Evolutionary conservation across 164 flowering plant species (phyloP).

Genomic region (grape (Vitis vinifera)): DNA sequence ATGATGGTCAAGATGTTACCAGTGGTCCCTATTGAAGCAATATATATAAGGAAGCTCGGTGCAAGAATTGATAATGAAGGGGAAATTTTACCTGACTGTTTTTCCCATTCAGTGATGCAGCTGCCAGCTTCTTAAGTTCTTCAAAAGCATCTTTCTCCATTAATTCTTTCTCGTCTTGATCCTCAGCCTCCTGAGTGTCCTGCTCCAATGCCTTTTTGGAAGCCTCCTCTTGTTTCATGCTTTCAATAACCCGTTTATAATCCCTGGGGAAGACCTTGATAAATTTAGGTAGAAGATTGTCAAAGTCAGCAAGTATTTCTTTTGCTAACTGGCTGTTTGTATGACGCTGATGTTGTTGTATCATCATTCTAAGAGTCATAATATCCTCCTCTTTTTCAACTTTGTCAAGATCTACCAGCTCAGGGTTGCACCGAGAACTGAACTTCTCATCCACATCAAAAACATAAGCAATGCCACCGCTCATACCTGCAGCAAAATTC

Average conservation of each 20-base stretch:
- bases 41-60: neutral
- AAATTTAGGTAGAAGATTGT: conserved; percentile 75
- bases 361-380: conserved; percentile 80
- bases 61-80: neutral
- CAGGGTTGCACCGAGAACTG: conserved; percentile 71
- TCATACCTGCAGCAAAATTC: conserved; percentile 99
- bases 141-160: conserved; percentile 85
- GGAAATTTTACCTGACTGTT: conserved; percentile 36
- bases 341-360: conserved; percentile 96
- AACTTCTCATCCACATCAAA: conserved; percentile 80
- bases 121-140: conserved; percentile 90
- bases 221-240: conserved; percentile 47
- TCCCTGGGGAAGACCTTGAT: conserved; percentile 95
- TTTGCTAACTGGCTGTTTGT: conserved; percentile 79
- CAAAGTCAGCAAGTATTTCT: conserved; percentile 82
- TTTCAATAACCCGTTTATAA: conserved; percentile 80
- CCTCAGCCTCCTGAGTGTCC: conserved; percentile 36
- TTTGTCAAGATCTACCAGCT: conserved; percentile 95
- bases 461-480: conserved; percentile 98
- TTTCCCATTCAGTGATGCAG: conserved; percentile 45
- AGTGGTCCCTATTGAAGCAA: no score
- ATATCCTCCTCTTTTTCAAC: conserved; percentile 94
- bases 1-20: no score
- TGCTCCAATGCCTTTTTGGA: conserved; percentile 40
- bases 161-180: conserved; percentile 62